Evolutionary conservation across 2,329 filamentous ascomycete genomes (phyloP), one percentile per base, ranked within the genome.

Genomic region (Fusarium algeriense): DNA sequence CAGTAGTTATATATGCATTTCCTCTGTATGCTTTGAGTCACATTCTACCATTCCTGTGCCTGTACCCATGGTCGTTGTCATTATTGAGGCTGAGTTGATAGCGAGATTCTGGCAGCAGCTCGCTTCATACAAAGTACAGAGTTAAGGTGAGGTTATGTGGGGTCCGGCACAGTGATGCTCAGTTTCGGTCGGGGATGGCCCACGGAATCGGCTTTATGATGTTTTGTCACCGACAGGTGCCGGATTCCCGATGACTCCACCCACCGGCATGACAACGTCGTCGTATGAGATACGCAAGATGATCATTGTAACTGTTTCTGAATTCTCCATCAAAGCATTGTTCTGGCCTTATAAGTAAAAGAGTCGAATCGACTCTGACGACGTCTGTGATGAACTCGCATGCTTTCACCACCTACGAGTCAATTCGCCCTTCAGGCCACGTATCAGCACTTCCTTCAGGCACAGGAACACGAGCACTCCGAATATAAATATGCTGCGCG

Each of bases 401-500:
- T 14, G 23, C 44, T 37, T 26, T 20, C 55, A 20, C 30, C 13
- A 32, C 15, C 10, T 5, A 12, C 32, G n/a, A 38, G n/a, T 35
- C n/a, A 32, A 23, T 44, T 37, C 19, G 66, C 28, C 4, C 35
- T 38, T 20, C 54, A 44, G 73, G 73, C 6, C 71, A 74, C 26
- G 60, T 73, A 26, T 60, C 64, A 37, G 75, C 67, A n/a, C 78
- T 77, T 1, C 76, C 83, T 4, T 78, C 76, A 0, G 85, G 83
- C 10, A 87, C 81, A 35, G 79, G 76, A 14, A 87, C 78, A 13
- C 85, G 82, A 1, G 85, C 85, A 14, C 80, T 80, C 52, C 78
- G 77, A 5, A 81, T 81, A 64, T 80, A 87, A 20, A 87, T 87
- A 60, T 87, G 85, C 60, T 75, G 79, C 2, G 78, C 83, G 0